Conservation (phyloP, 192 early-diverging fungal genomes). For the Paraglomus brasilianum region DNA sequence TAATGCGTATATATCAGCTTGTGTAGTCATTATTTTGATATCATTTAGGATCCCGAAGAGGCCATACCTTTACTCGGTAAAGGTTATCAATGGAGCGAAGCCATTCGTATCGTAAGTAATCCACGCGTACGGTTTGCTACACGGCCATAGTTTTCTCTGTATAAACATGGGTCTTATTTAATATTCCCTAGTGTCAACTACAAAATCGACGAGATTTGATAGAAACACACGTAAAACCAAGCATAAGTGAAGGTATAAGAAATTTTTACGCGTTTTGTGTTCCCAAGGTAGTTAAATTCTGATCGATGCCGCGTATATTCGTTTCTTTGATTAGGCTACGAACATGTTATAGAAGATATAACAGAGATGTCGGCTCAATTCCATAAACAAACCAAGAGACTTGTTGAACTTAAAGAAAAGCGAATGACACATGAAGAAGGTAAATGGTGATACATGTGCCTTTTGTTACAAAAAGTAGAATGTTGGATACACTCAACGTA, state of each 20-base stretch:
- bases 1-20: not conserved
- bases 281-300: not conserved
- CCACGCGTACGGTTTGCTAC: not conserved
- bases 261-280: slow-evolving; percentile 30
- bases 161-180: not conserved
- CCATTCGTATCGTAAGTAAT: slow-evolving; percentile 56
- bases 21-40: not conserved
- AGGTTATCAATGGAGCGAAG: slow-evolving; percentile 77
- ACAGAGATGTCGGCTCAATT: slow-evolving; percentile 61
- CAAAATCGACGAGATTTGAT: slow-evolving; percentile 67
- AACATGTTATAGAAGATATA: slow-evolving; percentile 62
- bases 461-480: not conserved
- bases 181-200: slow-evolving; percentile 45
- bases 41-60: slow-evolving; percentile 60
- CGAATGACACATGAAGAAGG: slow-evolving; percentile 41
- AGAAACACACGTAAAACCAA: slow-evolving; percentile 72
- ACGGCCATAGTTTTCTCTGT: not conserved
- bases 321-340: slow-evolving; percentile 35
- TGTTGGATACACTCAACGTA: too few relatives aligned
- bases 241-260: slow-evolving; percentile 49
- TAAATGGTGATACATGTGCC: not conserved
- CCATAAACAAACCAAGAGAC: slow-evolving; percentile 56
- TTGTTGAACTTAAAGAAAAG: slow-evolving; percentile 58
- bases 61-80: slow-evolving; percentile 68
- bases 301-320: not conserved